Evolutionary conservation across 768 basidiomycete genomes (phyloP), one percentile per base, ranked within the genome.

Genomic region (Phlebiopsis gigantea): DNA sequence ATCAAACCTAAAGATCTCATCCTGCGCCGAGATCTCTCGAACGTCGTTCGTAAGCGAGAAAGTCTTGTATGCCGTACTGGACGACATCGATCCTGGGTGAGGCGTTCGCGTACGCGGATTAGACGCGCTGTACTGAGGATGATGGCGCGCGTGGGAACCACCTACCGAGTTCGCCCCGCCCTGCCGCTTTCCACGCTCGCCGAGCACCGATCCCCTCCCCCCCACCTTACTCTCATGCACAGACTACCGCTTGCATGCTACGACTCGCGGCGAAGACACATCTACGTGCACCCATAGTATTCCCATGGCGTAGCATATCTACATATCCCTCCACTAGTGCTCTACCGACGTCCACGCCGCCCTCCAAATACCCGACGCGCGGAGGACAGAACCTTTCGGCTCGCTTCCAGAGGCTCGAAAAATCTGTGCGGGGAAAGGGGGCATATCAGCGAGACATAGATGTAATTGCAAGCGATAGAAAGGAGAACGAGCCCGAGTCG

Each of bases 1-100:
- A 68, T 93, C 88, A 59, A 81, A 92, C 28, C 77, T 79, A 73
- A 85, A 93, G 51, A 95, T 90, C 66, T 85, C 82, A 66, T 93
- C 91, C 64, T 90, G 82, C 5, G 84, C 80, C 0, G 87, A 80
- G 49, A 93, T 69, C 46, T 90, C 82, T 24, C 79, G 69, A 24
- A 93, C 76, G 58, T 89, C 78, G 65, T 93, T 93, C 9, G 76
- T 71, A 25, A 93, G 72, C 7, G 81, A 81, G 70, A 93, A 93
- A 1, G 86, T 80, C 69, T 87, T 81, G 59, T 87, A 77, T 22
- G 90, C 88, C 43, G 78, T 84, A 52, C 76, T 76, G 55, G 84
- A 78, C 19, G 75, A 71, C 56, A 57, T 57, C 46, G 49, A 51
- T 41, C 26, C 30, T 51, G 42, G 56, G 21, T 39, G 34, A 39